Percentiles rank a stretch among this genome's conserved stretches.
phyloP scores from a whole-genome alignment of 306 rosid species.

The Inga leiocalycina region DNA sequence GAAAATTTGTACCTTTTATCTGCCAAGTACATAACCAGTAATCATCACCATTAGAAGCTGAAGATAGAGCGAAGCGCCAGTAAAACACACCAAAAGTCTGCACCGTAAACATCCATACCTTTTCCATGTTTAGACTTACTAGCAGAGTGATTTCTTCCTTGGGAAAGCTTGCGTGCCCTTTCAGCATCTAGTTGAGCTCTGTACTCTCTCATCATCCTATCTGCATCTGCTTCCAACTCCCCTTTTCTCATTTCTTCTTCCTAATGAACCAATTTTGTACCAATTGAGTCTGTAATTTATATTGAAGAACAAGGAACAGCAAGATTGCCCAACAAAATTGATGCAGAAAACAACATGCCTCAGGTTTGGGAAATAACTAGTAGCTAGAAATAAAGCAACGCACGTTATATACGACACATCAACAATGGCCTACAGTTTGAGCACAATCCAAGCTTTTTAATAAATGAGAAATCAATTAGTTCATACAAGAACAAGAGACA shows the following conservation, averaged over 20 bases:
- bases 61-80: not conserved
- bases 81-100: conserved; percentile 4
- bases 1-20: conserved; percentile 77
- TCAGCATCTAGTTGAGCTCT: conserved; percentile 99
- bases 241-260: conserved; percentile 94
- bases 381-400: conserved; percentile 19
- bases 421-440: not conserved
- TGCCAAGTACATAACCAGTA: conserved; percentile 42
- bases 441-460: not conserved
- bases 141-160: conserved; percentile 84
- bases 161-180: conserved; percentile 87
- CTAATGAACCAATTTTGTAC: conserved; percentile 43
- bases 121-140: conserved; percentile 67
- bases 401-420: conserved; percentile 8
- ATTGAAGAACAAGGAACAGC: conserved; percentile 23
- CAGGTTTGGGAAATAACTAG: conserved; percentile 25
- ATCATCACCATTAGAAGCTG: conserved; percentile 29
- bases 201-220: conserved; percentile 95
- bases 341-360: not conserved
- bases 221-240: conserved; percentile 92
- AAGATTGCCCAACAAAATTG: conserved; percentile 23
- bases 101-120: conserved; percentile 62
- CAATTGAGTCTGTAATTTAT: conserved; percentile 15
- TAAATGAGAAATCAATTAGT: not conserved
- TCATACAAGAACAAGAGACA: conserved; percentile 8